Percentiles rank a stretch among this genome's conserved stretches.
These are phyloP conservation scores for Fusarium decemcellulare DNA, from an alignment of 2,329 filamentous ascomycete genomes.

Conservation along the genomic window DNA sequence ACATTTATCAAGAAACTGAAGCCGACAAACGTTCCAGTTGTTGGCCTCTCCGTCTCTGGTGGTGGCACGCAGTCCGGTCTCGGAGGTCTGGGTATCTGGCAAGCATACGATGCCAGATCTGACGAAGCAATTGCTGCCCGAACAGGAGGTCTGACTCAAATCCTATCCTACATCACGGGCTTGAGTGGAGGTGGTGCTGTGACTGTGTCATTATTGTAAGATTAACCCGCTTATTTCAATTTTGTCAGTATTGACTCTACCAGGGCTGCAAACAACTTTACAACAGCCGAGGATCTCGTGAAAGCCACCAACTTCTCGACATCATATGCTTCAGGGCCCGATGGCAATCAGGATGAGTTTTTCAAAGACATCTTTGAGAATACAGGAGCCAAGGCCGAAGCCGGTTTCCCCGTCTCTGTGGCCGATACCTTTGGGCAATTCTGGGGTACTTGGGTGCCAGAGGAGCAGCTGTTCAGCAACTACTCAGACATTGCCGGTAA, in stretches of 20 bases:
- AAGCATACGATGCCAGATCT: conserved; percentile 47
- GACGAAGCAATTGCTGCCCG: conserved; percentile 25
- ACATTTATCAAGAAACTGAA: conserved; percentile 44
- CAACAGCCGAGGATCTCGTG: conserved; percentile 28
- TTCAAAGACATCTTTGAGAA: conserved; percentile 40
- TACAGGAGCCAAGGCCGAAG: conserved; percentile 40
- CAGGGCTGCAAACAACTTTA: conserved; percentile 48
- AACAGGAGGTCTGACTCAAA: conserved; percentile 45
- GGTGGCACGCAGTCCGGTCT: conserved; percentile 49
- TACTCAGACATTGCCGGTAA: conserved; percentile 43
- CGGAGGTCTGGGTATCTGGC: conserved; percentile 47
- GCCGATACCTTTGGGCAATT: conserved; percentile 48
- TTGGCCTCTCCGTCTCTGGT: conserved; percentile 46
- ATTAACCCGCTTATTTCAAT: rapidly evolving
- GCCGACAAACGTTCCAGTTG: conserved; percentile 30
- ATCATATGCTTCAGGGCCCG: conserved; percentile 31
- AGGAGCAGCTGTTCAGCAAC: conserved; percentile 31
- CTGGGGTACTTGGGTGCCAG: conserved; percentile 44
- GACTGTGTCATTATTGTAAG: conserved; percentile 44
- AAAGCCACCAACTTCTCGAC: conserved; percentile 43
- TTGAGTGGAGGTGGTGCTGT: conserved; percentile 47
- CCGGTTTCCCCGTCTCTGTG: conserved; percentile 44
- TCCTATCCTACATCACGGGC: conserved; percentile 46
- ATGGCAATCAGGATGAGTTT: conserved; percentile 31
- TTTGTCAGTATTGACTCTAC: background rate